Conservation (phyloP, 768 basidiomycete genomes). For the Kwoniella shandongensis region DNA sequence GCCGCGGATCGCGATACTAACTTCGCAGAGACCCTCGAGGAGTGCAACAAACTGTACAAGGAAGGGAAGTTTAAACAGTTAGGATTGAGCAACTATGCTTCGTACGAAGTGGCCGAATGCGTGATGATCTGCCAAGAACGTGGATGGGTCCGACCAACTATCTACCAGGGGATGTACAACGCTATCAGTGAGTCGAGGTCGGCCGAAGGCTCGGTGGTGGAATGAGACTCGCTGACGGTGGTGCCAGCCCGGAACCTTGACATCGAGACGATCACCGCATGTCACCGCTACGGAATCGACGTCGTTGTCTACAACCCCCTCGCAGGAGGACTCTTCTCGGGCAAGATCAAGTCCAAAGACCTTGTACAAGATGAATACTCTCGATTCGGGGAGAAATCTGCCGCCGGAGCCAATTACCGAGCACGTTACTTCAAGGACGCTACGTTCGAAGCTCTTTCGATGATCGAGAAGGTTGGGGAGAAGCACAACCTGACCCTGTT, state of each 20-base stretch:
- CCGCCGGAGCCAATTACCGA: constrained; percentile 30
- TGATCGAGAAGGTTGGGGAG: constrained; percentile 57
- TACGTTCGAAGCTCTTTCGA: constrained; percentile 58
- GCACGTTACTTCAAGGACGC: constrained; percentile 44
- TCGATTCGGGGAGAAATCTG: constrained; percentile 26
- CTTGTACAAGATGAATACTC: constrained; percentile 31
- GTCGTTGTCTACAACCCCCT: constrained; percentile 51
- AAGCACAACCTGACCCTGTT: constrained; percentile 54
- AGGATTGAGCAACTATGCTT: constrained; percentile 58
- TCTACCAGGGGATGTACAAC: constrained; percentile 40
- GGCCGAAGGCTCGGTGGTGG: no score
- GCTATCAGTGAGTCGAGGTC: no score
- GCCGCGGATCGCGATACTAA: constrained; percentile 56
- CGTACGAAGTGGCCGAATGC: constrained; percentile 58
- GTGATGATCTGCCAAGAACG: constrained; percentile 56
- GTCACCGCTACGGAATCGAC: constrained; percentile 44
- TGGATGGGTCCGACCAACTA: constrained; percentile 58
- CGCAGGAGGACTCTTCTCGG: constrained; percentile 43
- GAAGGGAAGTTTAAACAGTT: constrained; percentile 61
- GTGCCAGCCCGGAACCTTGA: constrained; percentile 11
- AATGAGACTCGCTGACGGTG: background rate
- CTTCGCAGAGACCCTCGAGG: constrained; percentile 58
- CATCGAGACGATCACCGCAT: constrained; percentile 35
- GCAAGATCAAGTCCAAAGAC: constrained; percentile 40
- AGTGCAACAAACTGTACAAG: constrained; percentile 59